Base-by-base conservation (phyloP, 2,329 filamentous ascomycete genomes). In the Diaporthe sp. region DNA sequence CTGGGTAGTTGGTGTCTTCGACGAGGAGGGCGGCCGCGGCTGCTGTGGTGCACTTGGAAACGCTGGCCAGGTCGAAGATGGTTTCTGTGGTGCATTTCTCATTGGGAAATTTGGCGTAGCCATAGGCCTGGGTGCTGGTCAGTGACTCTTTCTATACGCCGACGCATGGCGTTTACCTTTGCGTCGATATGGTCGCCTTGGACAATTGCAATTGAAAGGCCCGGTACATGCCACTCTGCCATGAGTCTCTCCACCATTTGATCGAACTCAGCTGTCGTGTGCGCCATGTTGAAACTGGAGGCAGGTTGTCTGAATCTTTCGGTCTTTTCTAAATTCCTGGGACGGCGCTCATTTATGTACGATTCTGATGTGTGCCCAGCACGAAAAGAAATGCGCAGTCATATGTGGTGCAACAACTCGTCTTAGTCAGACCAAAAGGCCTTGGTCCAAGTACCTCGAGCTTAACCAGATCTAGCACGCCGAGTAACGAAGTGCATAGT, bases 351-450 rank as follows among this genome's bases (percentile, higher is more conserved):
- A 37, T 34, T 34, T 49, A 46, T 49, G 0, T n/a, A 15, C 1
- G 8, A 65, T 2, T 10, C n/a, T 49, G 15, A 31, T 1, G 22
- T 19, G 15, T 15, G 8, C 57, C n/a, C 8, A 22, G 39, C 4
- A 12, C 39, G 3, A 22, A 46, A 62, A 13, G 25, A 31, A 31
- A 31, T 46, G 4, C 59, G 15, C n/a, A 46, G n/a, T 31, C 39
- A 12, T 46, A 28, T 17, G 39, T 9, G 10, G 15, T 22, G 39
- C 13, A 46, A 13, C 2, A 4, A n/a, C 31, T 59, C 8, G 57
- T 65, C 59, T 65, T 65, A 65, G 59, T 65, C 59, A 65, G 59
- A 46, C 59, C 39, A 61, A 31, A 65, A 46, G 39, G 59, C 59
- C 59, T 31, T 31, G 2, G 37, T 31, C 9, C 37, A 65, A 65